Percentiles rank a stretch among this genome's conserved stretches.
Conservation (phyloP, 768 basidiomycete species). For the Butyriboletus loyo region DNA sequence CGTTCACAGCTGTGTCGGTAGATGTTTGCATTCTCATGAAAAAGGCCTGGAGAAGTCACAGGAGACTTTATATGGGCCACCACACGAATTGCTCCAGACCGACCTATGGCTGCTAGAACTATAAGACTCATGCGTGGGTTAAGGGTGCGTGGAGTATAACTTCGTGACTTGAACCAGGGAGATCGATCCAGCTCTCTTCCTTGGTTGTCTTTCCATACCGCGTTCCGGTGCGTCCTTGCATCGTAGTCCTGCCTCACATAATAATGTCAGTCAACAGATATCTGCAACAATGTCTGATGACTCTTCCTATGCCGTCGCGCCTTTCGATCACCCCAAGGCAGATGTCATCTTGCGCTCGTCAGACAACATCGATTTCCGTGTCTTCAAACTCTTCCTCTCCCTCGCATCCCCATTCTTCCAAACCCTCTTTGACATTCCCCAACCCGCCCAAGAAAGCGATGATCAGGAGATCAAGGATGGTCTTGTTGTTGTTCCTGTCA, state of each 20-base stretch:
- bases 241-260: background rate
- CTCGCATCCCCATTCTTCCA: too few relatives aligned
- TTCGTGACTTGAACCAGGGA: too few relatives aligned
- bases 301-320: too few relatives aligned
- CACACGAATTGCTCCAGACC: background rate
- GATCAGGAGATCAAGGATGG: constrained; percentile 12
- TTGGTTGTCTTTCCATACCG: too few relatives aligned
- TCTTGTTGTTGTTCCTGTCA: constrained; percentile 17
- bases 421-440: constrained; percentile 31
- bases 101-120: background rate
- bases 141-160: background rate
- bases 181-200: background rate
- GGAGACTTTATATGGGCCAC: background rate
- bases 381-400: too few relatives aligned
- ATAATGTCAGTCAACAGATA: background rate
- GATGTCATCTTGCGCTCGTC: too few relatives aligned
- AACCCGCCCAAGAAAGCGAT: constrained; percentile 10
- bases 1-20: too few relatives aligned
- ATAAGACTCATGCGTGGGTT: background rate
- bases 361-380: too few relatives aligned
- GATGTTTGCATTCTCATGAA: background rate
- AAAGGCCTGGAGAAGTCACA: background rate
- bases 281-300: too few relatives aligned
- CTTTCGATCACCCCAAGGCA: too few relatives aligned
- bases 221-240: background rate